Base-by-base conservation (phyloP, 768 basidiomycete species). In the Tylopilus cervinicoccineus region DNA sequence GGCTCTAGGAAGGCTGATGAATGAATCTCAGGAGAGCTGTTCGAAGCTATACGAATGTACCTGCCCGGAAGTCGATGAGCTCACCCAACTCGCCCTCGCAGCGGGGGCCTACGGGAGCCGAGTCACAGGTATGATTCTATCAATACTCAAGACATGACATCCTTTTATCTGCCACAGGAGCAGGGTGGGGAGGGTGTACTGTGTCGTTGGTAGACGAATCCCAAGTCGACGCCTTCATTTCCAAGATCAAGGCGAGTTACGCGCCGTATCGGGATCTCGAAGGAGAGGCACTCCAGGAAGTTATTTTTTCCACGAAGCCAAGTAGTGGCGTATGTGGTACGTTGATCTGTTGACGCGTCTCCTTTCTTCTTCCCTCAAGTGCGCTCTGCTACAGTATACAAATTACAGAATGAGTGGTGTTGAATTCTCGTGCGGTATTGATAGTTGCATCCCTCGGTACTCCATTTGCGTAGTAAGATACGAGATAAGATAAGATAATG, bases 121-220 rank as follows among this genome's bases (percentile, higher is more conserved):
- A 22, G 72, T 93, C n/a, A 94, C 93, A 17, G 89, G 89, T 84
- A 38, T 16, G 49, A 13, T 27, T 10, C 13, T 26, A 4, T 48
- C 14, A 12, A 16, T 4, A 12, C 7, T 4, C 10, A 13, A 4
- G 20, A 9, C 22, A 37, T 2, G 17, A 50, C 34, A 17, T 3
- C 19, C 9, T 38, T 40, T 28, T 16, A 5, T 48, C 10, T 2
- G 23, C 13, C 39, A 5, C 51, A 88, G 87, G 88, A 24, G 91
- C 91, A 0, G 91, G 90, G 4, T 95, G 91, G 91, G 93, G 93
- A 31, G 92, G 92, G 6, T 93, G 90, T 59, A 87, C 86, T 0
- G 85, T 93, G 19, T 90, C 88, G 7, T 76, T 93, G 17, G 84
- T 93, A 14, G 75, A 79, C 7, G 84, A 86, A 59, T 65, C 70